phyloP scores from a whole-genome alignment of 2,329 filamentous ascomycete genomes.

The Drechslerella dactyloides region DNA sequence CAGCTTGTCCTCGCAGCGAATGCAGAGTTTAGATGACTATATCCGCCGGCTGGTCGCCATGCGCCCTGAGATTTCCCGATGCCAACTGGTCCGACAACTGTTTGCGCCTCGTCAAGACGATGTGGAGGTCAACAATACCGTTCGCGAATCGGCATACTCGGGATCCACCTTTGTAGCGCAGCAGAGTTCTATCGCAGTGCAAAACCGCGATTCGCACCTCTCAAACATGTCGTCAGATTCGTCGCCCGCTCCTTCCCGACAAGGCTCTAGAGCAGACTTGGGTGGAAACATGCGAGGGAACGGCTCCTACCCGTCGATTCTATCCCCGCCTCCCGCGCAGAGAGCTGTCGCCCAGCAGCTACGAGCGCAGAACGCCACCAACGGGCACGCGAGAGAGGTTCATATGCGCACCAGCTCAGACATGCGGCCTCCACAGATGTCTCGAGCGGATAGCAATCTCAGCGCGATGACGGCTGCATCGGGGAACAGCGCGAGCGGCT shows the following conservation, averaged over 20 bases:
- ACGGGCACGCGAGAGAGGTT: slow-evolving; percentile 61
- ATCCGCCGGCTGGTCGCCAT: slow-evolving; percentile 88
- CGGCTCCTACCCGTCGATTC: slow-evolving; percentile 64
- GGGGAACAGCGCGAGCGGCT: slow-evolving; percentile 58
- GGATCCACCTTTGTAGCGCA: slow-evolving; percentile 50
- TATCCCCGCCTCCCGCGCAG: slow-evolving; percentile 62
- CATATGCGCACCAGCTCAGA: slow-evolving; percentile 56
- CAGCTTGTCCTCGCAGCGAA: slow-evolving; percentile 88
- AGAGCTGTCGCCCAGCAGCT: slow-evolving; percentile 52
- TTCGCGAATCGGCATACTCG: slow-evolving; percentile 53
- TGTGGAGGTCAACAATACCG: slow-evolving; percentile 83
- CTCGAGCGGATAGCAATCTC: slow-evolving; percentile 64
- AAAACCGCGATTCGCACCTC: slow-evolving; percentile 70
- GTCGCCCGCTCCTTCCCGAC: slow-evolving; percentile 67
- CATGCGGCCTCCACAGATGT: slow-evolving; percentile 59
- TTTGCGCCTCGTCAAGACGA: slow-evolving; percentile 90
- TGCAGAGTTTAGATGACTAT: slow-evolving; percentile 92
- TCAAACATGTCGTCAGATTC: slow-evolving; percentile 70
- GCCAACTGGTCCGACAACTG: slow-evolving; percentile 83
- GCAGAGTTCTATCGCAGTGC: slow-evolving; percentile 56
- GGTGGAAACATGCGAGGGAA: slow-evolving; percentile 61
- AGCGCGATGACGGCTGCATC: slow-evolving; percentile 57
- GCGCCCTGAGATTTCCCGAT: slow-evolving; percentile 81
- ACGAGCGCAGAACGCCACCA: slow-evolving; percentile 54
- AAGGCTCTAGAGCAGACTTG: slow-evolving; percentile 70